These are phyloP conservation scores for Lepidopterella palustris DNA, from an alignment of 495 filamentous ascomycete species.

Conservation along the genomic window DNA sequence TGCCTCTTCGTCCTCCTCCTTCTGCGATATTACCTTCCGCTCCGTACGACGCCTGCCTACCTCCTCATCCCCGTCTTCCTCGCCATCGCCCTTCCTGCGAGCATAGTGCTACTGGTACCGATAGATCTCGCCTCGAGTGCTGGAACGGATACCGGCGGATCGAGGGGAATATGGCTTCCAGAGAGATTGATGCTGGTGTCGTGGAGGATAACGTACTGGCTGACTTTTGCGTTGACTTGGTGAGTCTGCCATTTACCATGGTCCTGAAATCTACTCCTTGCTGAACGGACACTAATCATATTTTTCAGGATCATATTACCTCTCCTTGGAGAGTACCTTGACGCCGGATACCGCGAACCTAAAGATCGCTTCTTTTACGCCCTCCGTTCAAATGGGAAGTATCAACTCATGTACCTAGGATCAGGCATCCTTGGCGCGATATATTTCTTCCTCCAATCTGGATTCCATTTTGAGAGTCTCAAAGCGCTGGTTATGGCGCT, in stretches of 20 bases:
- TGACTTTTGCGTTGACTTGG: slow-evolving; percentile 94
- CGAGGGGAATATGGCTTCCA: slow-evolving; percentile 62
- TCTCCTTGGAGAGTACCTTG: slow-evolving; percentile 84
- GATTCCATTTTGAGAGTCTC: slow-evolving; percentile 56
- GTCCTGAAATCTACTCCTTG: background rate
- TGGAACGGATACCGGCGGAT: slow-evolving; percentile 57
- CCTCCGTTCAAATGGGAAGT: slow-evolving; percentile 75
- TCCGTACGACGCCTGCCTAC: slow-evolving; percentile 85
- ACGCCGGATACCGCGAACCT: slow-evolving; percentile 85
- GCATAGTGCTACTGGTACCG: slow-evolving; percentile 88
- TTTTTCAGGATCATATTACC: slow-evolving; percentile 67
- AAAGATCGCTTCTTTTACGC: slow-evolving; percentile 75
- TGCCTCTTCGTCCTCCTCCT: slow-evolving; percentile 72
- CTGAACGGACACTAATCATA: background rate
- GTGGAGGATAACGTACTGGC: slow-evolving; percentile 94
- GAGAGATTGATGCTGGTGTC: slow-evolving; percentile 65
- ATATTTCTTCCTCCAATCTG: slow-evolving; percentile 76
- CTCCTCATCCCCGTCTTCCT: slow-evolving; percentile 90
- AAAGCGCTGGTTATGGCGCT: slow-evolving; percentile 86
- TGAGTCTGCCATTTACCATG: slow-evolving; percentile 35
- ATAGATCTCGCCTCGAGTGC: slow-evolving; percentile 90
- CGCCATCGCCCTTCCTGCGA: slow-evolving; percentile 82
- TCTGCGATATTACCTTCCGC: slow-evolving; percentile 78
- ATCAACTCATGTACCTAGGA: slow-evolving; percentile 72
- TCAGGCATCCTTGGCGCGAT: slow-evolving; percentile 64